Evolutionary conservation across 352 stramenopile species (phyloP).

Genomic region (Phytopythium delawarense): DNA sequence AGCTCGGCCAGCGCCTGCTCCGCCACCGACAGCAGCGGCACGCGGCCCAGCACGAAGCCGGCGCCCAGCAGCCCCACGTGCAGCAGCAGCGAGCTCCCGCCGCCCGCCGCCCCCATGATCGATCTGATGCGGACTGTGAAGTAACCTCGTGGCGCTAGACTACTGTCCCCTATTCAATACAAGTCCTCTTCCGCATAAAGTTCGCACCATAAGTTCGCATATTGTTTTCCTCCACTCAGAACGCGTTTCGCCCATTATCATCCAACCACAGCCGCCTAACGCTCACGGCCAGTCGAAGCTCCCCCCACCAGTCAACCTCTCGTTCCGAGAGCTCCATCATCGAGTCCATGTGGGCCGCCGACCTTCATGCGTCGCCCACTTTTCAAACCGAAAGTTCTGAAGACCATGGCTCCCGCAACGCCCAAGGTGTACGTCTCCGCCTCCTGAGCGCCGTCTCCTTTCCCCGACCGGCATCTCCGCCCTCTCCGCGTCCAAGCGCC

Average conservation of each 20-base stretch:
- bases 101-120: not conserved
- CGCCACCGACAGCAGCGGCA: slow-evolving; percentile 44
- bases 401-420: slow-evolving; percentile 69
- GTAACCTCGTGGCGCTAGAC: too few relatives aligned
- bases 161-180: not conserved
- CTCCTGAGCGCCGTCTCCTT: slow-evolving; percentile 2
- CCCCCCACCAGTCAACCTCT: not conserved
- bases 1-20: slow-evolving; percentile 48
- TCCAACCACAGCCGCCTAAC: slow-evolving; percentile 24
- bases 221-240: not conserved
- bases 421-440: slow-evolving; percentile 76
- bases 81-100: slow-evolving; percentile 44
- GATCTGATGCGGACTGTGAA: too few relatives aligned
- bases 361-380: slow-evolving; percentile 27
- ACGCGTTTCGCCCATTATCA: slow-evolving; percentile 13
- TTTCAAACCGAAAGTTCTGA: slow-evolving; percentile 88
- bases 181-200: not conserved
- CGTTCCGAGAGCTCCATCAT: too few relatives aligned
- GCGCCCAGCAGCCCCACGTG: slow-evolving; percentile 55
- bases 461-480: not conserved
- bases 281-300: slow-evolving; percentile 21
- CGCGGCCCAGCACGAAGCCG: slow-evolving; percentile 59
- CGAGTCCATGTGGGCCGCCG: slow-evolving; percentile 1
- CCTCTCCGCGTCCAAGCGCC: not conserved
- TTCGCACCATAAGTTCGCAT: slow-evolving; percentile 1